Evolutionary conservation across 2,329 filamentous ascomycete genomes (phyloP).

Genomic region (Monosporascus ibericus): DNA sequence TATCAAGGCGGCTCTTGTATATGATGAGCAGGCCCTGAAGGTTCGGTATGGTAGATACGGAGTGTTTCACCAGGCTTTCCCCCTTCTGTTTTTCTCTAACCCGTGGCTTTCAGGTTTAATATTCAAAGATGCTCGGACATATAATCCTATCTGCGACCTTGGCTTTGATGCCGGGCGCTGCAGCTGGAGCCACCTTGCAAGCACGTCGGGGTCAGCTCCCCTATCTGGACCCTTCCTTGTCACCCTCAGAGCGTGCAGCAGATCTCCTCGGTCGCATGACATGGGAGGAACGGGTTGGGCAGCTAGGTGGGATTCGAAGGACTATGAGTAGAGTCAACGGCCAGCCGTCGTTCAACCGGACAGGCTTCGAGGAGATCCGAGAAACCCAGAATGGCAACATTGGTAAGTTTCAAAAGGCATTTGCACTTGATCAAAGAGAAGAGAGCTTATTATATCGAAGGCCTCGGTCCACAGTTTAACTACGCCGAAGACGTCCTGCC

Average conservation of each 20-base stretch:
- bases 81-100: too few relatives aligned
- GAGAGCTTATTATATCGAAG: constrained; percentile 3
- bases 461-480: constrained; percentile 23
- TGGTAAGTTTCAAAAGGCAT: constrained; percentile 1
- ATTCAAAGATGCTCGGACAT: too few relatives aligned
- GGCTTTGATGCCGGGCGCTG: too few relatives aligned
- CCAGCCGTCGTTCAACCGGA: constrained; percentile 7
- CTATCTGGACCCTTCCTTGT: constrained; percentile 1
- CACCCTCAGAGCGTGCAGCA: constrained; percentile 6
- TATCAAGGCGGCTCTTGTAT: too few relatives aligned
- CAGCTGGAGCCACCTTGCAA: background rate
- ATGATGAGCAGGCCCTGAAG: too few relatives aligned
- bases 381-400: constrained; percentile 10
- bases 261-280: constrained; percentile 10
- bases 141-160: too few relatives aligned
- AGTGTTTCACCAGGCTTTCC: too few relatives aligned
- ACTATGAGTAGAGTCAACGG: constrained; percentile 2
- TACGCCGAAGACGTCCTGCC: constrained; percentile 22
- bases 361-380: constrained; percentile 4
- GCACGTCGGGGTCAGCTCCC: background rate
- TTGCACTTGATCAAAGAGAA: background rate
- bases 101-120: too few relatives aligned
- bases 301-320: constrained; percentile 10
- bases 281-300: constrained; percentile 12
- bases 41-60: too few relatives aligned